A percentile compares a stretch with the other conserved stretches of the same genome.
These are phyloP conservation scores for Scedosporium aurantiacum DNA, from an alignment of 2,329 filamentous ascomycete species.

Conservation along the genomic window DNA sequence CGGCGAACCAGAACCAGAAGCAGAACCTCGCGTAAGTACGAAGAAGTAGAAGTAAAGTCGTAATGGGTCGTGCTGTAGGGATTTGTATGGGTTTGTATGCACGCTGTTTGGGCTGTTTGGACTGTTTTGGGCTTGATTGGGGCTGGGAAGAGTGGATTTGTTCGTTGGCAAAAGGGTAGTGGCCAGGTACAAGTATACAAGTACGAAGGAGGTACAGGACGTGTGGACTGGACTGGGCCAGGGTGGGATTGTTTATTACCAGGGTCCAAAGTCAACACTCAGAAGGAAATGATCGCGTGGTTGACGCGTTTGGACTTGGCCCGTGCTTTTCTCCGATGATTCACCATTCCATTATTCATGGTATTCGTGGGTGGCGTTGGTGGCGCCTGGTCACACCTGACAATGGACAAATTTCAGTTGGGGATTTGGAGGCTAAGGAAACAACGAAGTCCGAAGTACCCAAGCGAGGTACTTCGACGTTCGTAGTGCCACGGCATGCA, in stretches of 20 bases:
- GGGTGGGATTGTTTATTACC: slow-evolving; percentile 4
- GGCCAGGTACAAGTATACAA: background rate
- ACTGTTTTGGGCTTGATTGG: too few relatives aligned
- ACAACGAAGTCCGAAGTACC: background rate
- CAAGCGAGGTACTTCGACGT: background rate
- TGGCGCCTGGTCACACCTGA: background rate
- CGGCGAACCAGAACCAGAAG: background rate
- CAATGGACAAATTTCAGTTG: background rate
- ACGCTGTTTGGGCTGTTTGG: background rate
- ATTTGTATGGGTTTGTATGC: background rate
- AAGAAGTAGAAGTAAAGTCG: too few relatives aligned
- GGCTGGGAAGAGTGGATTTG: background rate
- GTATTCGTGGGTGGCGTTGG: background rate
- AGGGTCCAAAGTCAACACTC: background rate
- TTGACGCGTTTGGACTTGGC: slow-evolving; percentile 1
- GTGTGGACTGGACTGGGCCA: background rate
- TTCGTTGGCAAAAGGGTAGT: background rate
- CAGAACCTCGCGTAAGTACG: background rate
- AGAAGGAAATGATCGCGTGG: slow-evolving; percentile 2
- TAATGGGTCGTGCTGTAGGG: too few relatives aligned
- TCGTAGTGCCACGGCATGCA: too few relatives aligned
- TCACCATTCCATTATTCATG: background rate
- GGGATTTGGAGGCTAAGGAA: background rate
- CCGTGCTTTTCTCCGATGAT: slow-evolving; percentile 2
- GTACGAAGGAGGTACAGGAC: too few relatives aligned